phyloP scores from a whole-genome alignment of 2,329 filamentous ascomycete genomes.

The Ophiostoma novo-ulmi region DNA sequence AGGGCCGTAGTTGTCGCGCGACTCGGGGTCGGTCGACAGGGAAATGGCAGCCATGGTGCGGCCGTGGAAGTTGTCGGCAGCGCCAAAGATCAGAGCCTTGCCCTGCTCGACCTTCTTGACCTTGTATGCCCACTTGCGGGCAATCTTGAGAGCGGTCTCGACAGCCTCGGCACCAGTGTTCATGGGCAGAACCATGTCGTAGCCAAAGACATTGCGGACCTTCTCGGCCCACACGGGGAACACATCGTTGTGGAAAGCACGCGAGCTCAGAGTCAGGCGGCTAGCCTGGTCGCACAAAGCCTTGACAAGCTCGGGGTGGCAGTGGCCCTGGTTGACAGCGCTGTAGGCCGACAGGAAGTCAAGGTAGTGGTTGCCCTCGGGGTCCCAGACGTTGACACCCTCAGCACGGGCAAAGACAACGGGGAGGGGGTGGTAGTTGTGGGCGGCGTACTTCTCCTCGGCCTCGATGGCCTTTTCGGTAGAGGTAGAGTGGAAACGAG shows the following conservation, averaged over 20 bases:
- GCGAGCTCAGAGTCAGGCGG: conserved; percentile 83
- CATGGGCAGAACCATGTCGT: conserved; percentile 98
- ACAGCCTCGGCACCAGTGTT: conserved; percentile 96
- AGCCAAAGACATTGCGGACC: conserved; percentile 81
- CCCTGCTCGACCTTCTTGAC: conserved; percentile 81
- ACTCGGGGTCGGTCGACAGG: conserved; percentile 91
- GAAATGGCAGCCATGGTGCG: conserved; percentile 96
- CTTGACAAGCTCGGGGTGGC: conserved; percentile 91
- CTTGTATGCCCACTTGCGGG: conserved; percentile 97
- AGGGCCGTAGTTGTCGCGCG: conserved; percentile 92
- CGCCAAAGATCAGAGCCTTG: conserved; percentile 79
- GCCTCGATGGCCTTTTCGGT: conserved; percentile 72
- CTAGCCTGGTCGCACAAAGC: conserved; percentile 84
- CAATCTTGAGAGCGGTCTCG: conserved; percentile 93
- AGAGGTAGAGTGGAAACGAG: conserved; percentile 67
- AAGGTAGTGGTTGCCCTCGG: conserved; percentile 89
- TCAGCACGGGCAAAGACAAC: conserved; percentile 84
- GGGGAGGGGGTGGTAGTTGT: conserved; percentile 98
- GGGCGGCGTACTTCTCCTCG: conserved; percentile 81
- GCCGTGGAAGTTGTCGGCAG: conserved; percentile 91
- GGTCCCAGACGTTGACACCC: conserved; percentile 91
- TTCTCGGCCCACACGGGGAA: conserved; percentile 95
- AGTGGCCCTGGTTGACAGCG: conserved; percentile 96
- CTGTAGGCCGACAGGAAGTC: conserved; percentile 98
- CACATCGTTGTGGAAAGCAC: conserved; percentile 97